Evolutionary conservation across 345 rosid genomes (phyloP).

Genomic region (Clarkia xantiana): DNA sequence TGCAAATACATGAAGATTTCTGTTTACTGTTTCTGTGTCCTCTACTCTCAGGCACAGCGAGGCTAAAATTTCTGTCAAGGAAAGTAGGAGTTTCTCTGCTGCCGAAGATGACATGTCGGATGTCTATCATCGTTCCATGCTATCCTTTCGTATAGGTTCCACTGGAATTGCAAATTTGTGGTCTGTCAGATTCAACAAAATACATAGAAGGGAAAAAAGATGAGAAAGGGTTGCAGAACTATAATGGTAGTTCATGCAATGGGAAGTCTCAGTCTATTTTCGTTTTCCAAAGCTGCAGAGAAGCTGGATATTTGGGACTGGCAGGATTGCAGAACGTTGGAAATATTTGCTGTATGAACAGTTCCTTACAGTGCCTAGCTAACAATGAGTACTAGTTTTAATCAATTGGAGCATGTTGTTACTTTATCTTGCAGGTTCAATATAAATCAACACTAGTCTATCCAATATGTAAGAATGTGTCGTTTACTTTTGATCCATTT

Average conservation of each 20-base stretch:
- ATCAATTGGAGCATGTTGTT: neutral
- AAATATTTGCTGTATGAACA: constrained; percentile 98
- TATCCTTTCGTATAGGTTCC: constrained; percentile 39
- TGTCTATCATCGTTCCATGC: constrained; percentile 10
- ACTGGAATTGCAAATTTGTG: constrained; percentile 90
- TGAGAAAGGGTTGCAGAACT: constrained; percentile 33
- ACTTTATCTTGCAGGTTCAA: constrained; percentile 59
- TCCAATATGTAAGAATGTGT: constrained; percentile 84
- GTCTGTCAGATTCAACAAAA: constrained; percentile 77
- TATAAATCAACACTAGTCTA: constrained; percentile 96
- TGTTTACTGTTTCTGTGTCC: neutral
- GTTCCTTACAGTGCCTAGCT: constrained; percentile 87
- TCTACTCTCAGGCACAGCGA: constrained; percentile 52
- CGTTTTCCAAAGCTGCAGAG: constrained; percentile 48
- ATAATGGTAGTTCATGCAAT: constrained; percentile 46
- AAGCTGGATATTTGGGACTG: constrained; percentile 88
- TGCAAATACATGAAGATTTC: neutral
- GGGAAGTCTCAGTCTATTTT: constrained; percentile 26
- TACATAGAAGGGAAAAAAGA: constrained; percentile 64
- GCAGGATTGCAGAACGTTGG: constrained; percentile 91
- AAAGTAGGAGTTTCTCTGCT: constrained; percentile 52
- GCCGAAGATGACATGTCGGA: constrained; percentile 87
- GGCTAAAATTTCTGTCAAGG: constrained; percentile 51
- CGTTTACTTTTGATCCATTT: constrained; percentile 92
- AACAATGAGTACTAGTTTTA: constrained; percentile 1